Evolutionary conservation across 257 asterid genomes (phyloP).

Genomic region (Rehmannia glutinosa): DNA sequence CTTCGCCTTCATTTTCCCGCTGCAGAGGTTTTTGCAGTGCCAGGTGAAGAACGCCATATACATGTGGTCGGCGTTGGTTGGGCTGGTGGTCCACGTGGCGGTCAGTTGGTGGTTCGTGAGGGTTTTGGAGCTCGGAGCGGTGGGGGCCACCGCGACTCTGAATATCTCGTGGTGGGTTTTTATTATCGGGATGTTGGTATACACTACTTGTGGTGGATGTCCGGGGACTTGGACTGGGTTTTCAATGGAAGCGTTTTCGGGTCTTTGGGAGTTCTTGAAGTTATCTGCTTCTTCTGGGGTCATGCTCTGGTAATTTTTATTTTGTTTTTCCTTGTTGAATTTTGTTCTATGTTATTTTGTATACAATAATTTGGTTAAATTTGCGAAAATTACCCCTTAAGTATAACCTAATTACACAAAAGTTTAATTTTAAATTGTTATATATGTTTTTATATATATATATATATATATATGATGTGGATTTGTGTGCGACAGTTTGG

Average conservation of each 20-base stretch:
- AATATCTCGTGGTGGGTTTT: conserved; percentile 58
- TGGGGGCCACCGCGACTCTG: conserved; percentile 41
- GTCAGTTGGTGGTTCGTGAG: conserved; percentile 43
- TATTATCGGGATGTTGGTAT: conserved; percentile 33
- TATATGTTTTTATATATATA: neutral
- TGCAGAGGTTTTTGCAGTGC: conserved; percentile 45
- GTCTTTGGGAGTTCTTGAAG: conserved; percentile 60
- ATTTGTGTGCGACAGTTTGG: conserved; percentile 41
- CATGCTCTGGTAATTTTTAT: conserved; percentile 49
- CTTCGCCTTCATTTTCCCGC: conserved; percentile 31
- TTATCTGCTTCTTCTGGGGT: conserved; percentile 66
- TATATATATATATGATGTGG: neutral
- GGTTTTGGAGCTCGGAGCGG: conserved; percentile 35
- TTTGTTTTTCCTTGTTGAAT: neutral
- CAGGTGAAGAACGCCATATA: conserved; percentile 51
- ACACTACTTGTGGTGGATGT: conserved; percentile 51
- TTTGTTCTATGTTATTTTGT: too few species aligned
- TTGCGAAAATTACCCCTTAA: too few species aligned
- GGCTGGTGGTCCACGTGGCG: conserved; percentile 35
- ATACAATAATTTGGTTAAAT: too few species aligned
- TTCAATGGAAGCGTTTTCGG: conserved; percentile 53
- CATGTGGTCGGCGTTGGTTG: conserved; percentile 33
- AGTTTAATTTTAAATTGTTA: too few species aligned
- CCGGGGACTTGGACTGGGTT: conserved; percentile 67
- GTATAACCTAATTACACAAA: too few species aligned